Conservation (phyloP, 129 eudicot species). For the Helichrysum umbraculigerum region DNA sequence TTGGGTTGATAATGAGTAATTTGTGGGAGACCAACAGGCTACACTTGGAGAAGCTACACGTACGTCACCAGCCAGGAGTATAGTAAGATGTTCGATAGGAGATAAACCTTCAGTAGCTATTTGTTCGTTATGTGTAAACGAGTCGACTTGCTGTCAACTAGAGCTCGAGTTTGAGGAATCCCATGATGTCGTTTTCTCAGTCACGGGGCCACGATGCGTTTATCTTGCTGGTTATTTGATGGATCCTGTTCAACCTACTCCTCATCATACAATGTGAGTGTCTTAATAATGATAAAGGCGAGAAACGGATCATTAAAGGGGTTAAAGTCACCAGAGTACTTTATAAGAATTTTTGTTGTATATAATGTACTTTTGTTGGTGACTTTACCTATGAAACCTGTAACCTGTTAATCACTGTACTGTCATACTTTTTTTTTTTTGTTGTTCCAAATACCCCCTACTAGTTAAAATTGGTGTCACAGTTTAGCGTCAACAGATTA, state of each 20-base stretch:
- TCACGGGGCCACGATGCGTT: conserved; percentile 30
- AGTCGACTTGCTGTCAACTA: conserved; percentile 32
- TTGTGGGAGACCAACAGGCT: conserved; percentile 20
- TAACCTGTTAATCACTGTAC: too few relatives aligned
- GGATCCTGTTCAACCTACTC: conserved; percentile 6
- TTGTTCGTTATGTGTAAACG: conserved; percentile 26
- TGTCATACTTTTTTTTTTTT: too few relatives aligned
- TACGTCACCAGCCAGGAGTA: conserved; percentile 27
- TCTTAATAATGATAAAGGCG: too few relatives aligned
- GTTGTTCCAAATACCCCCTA: too few relatives aligned
- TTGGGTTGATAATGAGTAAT: too few relatives aligned
- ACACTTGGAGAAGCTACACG: conserved; percentile 35
- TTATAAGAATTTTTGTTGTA: neutral
- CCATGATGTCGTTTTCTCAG: conserved; percentile 28
- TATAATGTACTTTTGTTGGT: too few relatives aligned
- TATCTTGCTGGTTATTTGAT: conserved; percentile 36
- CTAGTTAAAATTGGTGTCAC: neutral
- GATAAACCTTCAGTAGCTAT: conserved; percentile 32
- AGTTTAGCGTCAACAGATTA: neutral
- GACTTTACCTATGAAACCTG: too few relatives aligned
- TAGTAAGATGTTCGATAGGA: conserved; percentile 31
- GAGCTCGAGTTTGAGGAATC: conserved; percentile 36
- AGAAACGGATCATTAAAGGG: too few relatives aligned
- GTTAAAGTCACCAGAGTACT: neutral
- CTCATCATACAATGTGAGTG: conserved; percentile 9